These are phyloP conservation scores for Cryomyces minteri DNA, from an alignment of 495 filamentous ascomycete species.

Conservation along the genomic window DNA sequence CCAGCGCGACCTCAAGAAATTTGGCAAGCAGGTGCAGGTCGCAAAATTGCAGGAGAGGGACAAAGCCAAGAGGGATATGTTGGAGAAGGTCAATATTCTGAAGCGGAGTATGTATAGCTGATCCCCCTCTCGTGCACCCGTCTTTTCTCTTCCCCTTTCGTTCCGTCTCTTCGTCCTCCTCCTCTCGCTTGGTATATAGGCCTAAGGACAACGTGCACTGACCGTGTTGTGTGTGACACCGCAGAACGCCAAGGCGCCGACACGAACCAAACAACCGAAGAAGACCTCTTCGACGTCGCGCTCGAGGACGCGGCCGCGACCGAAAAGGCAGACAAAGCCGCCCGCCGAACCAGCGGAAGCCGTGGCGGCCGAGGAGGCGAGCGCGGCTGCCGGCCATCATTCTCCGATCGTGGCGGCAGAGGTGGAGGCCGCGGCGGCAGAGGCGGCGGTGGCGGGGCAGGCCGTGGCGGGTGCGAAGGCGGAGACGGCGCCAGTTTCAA, in stretches of 20 bases:
- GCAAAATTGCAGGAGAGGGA: slow-evolving; percentile 85
- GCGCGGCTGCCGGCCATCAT: not conserved
- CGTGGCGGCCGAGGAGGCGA: slow-evolving; percentile 21
- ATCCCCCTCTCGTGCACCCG: not conserved
- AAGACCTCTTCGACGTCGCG: slow-evolving; percentile 85
- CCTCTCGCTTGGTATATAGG: not conserved
- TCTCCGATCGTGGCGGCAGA: not conserved
- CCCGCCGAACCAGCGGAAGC: slow-evolving; percentile 19
- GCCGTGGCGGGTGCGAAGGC: too few species aligned
- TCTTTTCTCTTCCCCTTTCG: too few species aligned
- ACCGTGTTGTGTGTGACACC: not conserved
- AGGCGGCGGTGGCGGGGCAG: slow-evolving; percentile 21
- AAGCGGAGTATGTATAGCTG: slow-evolving; percentile 61
- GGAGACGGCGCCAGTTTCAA: slow-evolving; percentile 30
- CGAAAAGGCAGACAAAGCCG: slow-evolving; percentile 25
- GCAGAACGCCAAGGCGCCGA: slow-evolving; percentile 71
- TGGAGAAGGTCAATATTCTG: slow-evolving; percentile 83
- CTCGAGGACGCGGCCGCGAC: slow-evolving; percentile 53
- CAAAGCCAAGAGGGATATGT: slow-evolving; percentile 73
- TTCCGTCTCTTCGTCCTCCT: not conserved
- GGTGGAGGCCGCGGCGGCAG: slow-evolving; percentile 15
- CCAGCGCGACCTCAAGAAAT: slow-evolving; percentile 93
- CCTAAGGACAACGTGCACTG: not conserved
- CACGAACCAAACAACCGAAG: slow-evolving; percentile 40
- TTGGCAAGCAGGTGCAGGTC: slow-evolving; percentile 96